These are phyloP conservation scores for Hypoxylon lienhwacheense DNA, from an alignment of 495 filamentous ascomycete species.

Conservation along the genomic window DNA sequence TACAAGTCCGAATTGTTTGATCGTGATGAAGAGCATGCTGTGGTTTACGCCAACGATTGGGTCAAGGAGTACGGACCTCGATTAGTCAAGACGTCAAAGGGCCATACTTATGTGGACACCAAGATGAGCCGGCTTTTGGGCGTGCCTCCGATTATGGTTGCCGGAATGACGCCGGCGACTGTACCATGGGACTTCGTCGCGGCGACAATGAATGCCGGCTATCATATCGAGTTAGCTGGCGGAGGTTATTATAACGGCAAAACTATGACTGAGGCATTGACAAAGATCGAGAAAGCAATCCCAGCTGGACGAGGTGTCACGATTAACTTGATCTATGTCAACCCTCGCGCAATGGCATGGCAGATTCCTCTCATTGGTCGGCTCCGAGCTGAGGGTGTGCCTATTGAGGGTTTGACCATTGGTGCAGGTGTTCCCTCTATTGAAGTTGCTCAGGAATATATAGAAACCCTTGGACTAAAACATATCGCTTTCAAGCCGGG, in stretches of 20 bases:
- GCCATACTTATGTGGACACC: slow-evolving; percentile 90
- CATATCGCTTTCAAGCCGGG: slow-evolving; percentile 96
- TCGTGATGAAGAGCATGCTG: slow-evolving; percentile 85
- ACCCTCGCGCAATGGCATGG: slow-evolving; percentile 94
- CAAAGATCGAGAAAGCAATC: slow-evolving; percentile 85
- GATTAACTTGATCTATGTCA: slow-evolving; percentile 95
- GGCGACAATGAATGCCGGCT: slow-evolving; percentile 89
- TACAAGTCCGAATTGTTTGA: slow-evolving; percentile 98
- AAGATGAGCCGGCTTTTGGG: slow-evolving; percentile 95
- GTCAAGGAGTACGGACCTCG: slow-evolving; percentile 91
- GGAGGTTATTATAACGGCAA: slow-evolving; percentile 94
- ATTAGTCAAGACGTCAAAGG: slow-evolving; percentile 81
- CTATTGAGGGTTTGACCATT: slow-evolving; percentile 92
- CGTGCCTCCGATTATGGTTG: slow-evolving; percentile 86
- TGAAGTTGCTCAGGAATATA: slow-evolving; percentile 92
- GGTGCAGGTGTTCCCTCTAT: slow-evolving; percentile 93
- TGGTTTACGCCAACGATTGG: slow-evolving; percentile 97
- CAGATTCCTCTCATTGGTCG: slow-evolving; percentile 90
- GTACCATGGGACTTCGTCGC: slow-evolving; percentile 92
- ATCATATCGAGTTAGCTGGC: slow-evolving; percentile 82
- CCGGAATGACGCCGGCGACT: slow-evolving; percentile 89
- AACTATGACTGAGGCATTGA: slow-evolving; percentile 83
- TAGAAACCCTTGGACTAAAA: slow-evolving; percentile 89
- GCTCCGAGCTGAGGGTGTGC: slow-evolving; percentile 82
- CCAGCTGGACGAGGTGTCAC: slow-evolving; percentile 91